phyloP scores from a whole-genome alignment of 1,284 basidiomycete species.

The Pholiota adiposa region DNA sequence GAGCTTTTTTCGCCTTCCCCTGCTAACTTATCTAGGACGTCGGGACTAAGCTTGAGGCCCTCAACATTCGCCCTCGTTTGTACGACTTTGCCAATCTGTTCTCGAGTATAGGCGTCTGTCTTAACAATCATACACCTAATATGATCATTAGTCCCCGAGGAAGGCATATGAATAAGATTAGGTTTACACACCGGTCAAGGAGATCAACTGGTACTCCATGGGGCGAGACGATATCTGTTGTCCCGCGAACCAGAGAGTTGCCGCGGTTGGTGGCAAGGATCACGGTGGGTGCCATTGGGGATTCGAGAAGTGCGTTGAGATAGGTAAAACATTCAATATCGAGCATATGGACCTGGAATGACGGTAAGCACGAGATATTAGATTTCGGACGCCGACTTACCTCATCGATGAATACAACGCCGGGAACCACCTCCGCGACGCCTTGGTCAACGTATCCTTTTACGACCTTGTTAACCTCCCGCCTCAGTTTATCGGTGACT shows the following conservation, averaged over 20 bases:
- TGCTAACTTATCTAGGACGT: constrained; percentile 84
- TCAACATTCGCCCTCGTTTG: constrained; percentile 88
- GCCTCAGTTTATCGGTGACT: constrained; percentile 94
- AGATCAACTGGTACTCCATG: constrained; percentile 96
- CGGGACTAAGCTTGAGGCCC: constrained; percentile 77
- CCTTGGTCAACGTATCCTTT: constrained; percentile 98
- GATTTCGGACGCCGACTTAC: constrained; percentile 45
- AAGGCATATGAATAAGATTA: constrained; percentile 11
- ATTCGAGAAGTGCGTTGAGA: constrained; percentile 94
- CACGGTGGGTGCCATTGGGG: constrained; percentile 96
- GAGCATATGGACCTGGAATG: constrained; percentile 93
- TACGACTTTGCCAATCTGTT: constrained; percentile 89
- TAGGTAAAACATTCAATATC: constrained; percentile 99
- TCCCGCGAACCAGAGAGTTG: constrained; percentile 89
- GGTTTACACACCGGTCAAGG: constrained; percentile 74
- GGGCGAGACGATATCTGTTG: constrained; percentile 88
- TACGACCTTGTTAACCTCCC: constrained; percentile 98
- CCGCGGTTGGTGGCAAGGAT: constrained; percentile 97
- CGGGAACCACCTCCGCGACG: constrained; percentile 96
- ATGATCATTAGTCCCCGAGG: constrained; percentile 9
- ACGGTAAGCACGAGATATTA: constrained; percentile 4
- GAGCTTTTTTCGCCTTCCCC: constrained; percentile 85
- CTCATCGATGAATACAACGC: constrained; percentile 99
- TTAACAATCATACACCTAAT: constrained; percentile 93
- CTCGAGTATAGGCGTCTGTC: constrained; percentile 83